These are phyloP conservation scores for Raphanus sativus DNA, from an alignment of 345 rosid genomes.

Conservation along the genomic window DNA sequence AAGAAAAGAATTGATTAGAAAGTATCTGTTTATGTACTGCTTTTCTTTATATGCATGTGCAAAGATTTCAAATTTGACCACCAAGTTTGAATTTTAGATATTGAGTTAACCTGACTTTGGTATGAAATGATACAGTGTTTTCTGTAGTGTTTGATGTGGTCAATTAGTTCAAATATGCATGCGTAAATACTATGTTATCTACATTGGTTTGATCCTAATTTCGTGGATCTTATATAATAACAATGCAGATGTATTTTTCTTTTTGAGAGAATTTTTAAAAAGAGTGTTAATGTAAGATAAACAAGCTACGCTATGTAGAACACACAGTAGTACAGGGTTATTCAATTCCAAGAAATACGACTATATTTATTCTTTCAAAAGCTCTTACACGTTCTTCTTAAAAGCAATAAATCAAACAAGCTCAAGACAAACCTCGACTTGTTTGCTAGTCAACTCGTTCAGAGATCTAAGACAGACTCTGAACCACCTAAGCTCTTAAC, in stretches of 20 bases:
- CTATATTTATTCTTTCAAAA: too few relatives aligned
- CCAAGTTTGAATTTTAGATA: background rate
- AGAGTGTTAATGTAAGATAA: too few relatives aligned
- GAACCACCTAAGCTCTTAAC: too few relatives aligned
- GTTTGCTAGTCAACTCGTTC: too few relatives aligned
- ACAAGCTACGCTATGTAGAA: too few relatives aligned
- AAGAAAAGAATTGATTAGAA: slow-evolving; percentile 51
- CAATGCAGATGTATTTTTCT: background rate
- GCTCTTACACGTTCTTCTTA: too few relatives aligned
- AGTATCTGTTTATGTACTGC: background rate
- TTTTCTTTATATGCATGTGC: slow-evolving; percentile 2
- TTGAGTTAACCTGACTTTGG: background rate
- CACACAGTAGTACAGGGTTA: too few relatives aligned
- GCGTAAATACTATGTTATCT: background rate
- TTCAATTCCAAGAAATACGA: too few relatives aligned
- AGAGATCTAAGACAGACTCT: too few relatives aligned
- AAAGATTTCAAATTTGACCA: slow-evolving; percentile 2
- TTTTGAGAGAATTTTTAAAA: background rate
- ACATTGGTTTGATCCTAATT: background rate
- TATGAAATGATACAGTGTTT: background rate
- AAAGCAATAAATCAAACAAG: too few relatives aligned
- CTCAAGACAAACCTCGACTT: too few relatives aligned
- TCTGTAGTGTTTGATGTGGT: background rate
- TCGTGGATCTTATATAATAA: background rate
- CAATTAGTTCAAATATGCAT: background rate